A percentile compares a stretch with the other conserved stretches of the same genome.
These are phyloP conservation scores for Erucastrum elatum DNA, from an alignment of 345 rosid genomes.

Conservation along the genomic window DNA sequence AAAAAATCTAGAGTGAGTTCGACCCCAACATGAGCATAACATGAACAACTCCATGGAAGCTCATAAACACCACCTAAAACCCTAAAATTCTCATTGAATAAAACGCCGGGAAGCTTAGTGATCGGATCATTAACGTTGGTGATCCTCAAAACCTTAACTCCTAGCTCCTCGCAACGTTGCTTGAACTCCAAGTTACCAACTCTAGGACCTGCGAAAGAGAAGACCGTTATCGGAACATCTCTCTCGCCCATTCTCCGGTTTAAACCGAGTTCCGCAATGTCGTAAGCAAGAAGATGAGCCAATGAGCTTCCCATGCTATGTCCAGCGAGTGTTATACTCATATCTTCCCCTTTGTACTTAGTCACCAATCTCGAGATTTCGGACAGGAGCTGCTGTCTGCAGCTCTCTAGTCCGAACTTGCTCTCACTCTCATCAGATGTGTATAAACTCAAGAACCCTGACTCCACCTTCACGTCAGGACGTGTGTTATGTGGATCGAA, in stretches of 20 bases:
- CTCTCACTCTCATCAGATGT: conserved; percentile 64
- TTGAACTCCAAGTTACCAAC: conserved; percentile 80
- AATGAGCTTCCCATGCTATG: conserved; percentile 92
- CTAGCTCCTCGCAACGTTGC: conserved; percentile 72
- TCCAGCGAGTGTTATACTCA: conserved; percentile 77
- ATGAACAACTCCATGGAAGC: conserved; percentile 76
- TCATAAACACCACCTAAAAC: conserved; percentile 60
- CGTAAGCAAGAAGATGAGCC: conserved; percentile 81
- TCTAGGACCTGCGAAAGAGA: conserved; percentile 85
- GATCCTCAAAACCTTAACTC: conserved; percentile 69
- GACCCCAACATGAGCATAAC: conserved; percentile 77
- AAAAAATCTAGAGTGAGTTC: conserved; percentile 65
- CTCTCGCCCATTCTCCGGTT: conserved; percentile 22
- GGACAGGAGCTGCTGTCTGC: conserved; percentile 76
- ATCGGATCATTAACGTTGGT: conserved; percentile 76
- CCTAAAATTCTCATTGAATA: conserved; percentile 75
- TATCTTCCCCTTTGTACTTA: conserved; percentile 56
- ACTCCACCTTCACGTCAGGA: conserved; percentile 74
- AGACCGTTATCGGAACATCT: conserved; percentile 55
- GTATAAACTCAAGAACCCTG: conserved; percentile 78
- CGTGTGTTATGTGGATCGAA: conserved; percentile 62
- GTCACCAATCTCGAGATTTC: conserved; percentile 65
- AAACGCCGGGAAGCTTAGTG: conserved; percentile 75
- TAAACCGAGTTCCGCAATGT: conserved; percentile 70
- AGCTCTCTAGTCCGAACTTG: conserved; percentile 72